Conservation (phyloP, 345 rosid species). For the Viola odorata region DNA sequence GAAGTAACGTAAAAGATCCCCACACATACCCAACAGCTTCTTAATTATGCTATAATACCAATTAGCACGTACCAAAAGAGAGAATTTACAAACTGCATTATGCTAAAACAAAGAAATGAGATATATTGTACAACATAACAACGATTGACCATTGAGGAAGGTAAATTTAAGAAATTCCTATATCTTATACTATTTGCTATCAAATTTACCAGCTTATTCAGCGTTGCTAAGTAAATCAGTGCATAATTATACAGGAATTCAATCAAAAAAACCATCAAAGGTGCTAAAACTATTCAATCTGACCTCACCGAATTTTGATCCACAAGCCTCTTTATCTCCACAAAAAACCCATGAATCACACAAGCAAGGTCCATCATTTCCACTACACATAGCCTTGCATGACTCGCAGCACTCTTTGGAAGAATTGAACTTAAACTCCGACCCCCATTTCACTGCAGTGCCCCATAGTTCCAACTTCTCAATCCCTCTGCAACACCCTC, state of each 20-base stretch:
- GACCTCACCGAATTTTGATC: conserved; percentile 88
- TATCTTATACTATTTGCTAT: too few relatives aligned
- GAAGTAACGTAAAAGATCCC: too few relatives aligned
- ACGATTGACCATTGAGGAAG: too few relatives aligned
- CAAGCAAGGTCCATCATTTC: conserved; percentile 86
- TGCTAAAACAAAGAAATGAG: too few relatives aligned
- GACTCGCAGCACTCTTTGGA: conserved; percentile 70
- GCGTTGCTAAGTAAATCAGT: conserved; percentile 1
- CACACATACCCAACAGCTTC: too few relatives aligned
- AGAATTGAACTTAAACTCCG: conserved; percentile 77
- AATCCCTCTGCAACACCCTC: conserved; percentile 74
- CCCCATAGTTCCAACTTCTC: conserved; percentile 95
- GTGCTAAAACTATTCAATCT: conserved; percentile 7
- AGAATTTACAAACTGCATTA: too few relatives aligned
- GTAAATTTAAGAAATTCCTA: too few relatives aligned
- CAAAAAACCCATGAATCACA: conserved; percentile 97
- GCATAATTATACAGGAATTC: background rate
- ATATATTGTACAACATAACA: too few relatives aligned
- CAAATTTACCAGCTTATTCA: background rate
- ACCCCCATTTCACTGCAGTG: conserved; percentile 95
- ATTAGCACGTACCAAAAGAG: too few relatives aligned
- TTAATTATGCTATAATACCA: too few relatives aligned
- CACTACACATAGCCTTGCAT: conserved; percentile 85
- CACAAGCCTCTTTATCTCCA: conserved; percentile 66
- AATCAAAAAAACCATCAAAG: background rate